Evolutionary conservation across 1,284 basidiomycete species (phyloP), one percentile per base, ranked within the genome.

Genomic region (Cutaneotrichosporon cyanovorans): DNA sequence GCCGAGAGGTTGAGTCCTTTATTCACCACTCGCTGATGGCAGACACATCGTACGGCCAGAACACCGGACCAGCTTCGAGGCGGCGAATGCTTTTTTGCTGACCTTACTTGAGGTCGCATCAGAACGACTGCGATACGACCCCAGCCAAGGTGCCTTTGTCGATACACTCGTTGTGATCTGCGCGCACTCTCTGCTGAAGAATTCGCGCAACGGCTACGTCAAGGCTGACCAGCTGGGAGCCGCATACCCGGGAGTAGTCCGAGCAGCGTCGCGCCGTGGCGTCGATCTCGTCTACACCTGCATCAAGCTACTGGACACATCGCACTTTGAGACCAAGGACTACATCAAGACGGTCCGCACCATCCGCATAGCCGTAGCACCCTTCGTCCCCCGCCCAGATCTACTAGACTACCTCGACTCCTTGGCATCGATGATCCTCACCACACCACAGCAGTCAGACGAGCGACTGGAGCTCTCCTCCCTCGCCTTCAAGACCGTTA

Each of bases 11-110:
- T 47, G 34, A 6, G 16, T 15, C 9, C 15, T 16, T 12, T 28
- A 28, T 12, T 28, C 8, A 28, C 25, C 25, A 7, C 25, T n/a
- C n/a, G 32, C 52, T 55, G 15, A 58, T 33, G 2, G 2, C 36
- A 67, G 65, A n/a, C 55, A 61, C 37, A 43, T 62, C 14, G 40
- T 50, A 4, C 40, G 48, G 20, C 50, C 60, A 1, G 40, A 48
- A 19, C 51, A 59, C 40, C 43, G 46, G 31, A 19, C 56, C 1
- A 58, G 53, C 38, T 68, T 66, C 40, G 59, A 66, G 34, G 59
- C 63, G 22, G 58, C 66, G 12, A 59, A 63, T 46, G 56, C 60
- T 0, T 57, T 64, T 39, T 32, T 65, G 3, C 45, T 65, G 2
- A 53, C 59, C 1, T 40, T 63, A 0, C 40, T 66, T 1, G 47